Percentiles rank a stretch among this genome's conserved stretches.
These are phyloP conservation scores for Penicillium bialowiezense DNA, from an alignment of 495 filamentous ascomycete genomes.

Conservation along the genomic window DNA sequence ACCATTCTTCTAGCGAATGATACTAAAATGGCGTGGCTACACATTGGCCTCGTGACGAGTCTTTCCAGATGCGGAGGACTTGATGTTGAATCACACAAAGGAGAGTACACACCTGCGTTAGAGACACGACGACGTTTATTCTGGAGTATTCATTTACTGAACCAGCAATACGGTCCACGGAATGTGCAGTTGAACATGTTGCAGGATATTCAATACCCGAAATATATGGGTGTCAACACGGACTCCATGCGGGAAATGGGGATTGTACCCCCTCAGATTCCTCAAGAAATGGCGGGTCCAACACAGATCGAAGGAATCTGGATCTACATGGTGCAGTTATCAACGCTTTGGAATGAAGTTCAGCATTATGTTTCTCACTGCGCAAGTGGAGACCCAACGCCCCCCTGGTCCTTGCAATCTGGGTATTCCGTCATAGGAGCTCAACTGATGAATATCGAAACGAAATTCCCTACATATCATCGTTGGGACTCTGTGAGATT, in stretches of 20 bases:
- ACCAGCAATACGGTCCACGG: constrained; percentile 37
- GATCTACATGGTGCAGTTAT: constrained; percentile 37
- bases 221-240: no score
- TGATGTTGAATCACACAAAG: constrained; percentile 32
- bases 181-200: constrained; percentile 33
- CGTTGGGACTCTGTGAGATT: constrained; percentile 43
- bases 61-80: constrained; percentile 37
- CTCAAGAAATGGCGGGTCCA: constrained; percentile 26
- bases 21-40: no score
- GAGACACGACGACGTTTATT: constrained; percentile 39
- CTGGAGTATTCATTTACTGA: constrained; percentile 44
- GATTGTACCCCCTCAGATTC: constrained; percentile 19
- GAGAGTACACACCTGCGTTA: constrained; percentile 12
- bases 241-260: constrained; percentile 13
- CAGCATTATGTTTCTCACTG: constrained; percentile 39
- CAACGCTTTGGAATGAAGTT: constrained; percentile 39
- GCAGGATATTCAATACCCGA: constrained; percentile 14
- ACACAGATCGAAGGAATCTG: constrained; percentile 38
- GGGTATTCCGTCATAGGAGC: constrained; percentile 40
- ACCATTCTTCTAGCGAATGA: no score
- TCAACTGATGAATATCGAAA: constrained; percentile 41
- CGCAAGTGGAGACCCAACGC: constrained; percentile 32
- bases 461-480: constrained; percentile 37
- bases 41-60: constrained; percentile 11
- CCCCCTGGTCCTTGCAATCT: constrained; percentile 42